A percentile compares a stretch with the other conserved stretches of the same genome.
These are phyloP conservation scores for Ceratocystis papillata DNA, from an alignment of 2,329 filamentous ascomycete species.

Conservation along the genomic window DNA sequence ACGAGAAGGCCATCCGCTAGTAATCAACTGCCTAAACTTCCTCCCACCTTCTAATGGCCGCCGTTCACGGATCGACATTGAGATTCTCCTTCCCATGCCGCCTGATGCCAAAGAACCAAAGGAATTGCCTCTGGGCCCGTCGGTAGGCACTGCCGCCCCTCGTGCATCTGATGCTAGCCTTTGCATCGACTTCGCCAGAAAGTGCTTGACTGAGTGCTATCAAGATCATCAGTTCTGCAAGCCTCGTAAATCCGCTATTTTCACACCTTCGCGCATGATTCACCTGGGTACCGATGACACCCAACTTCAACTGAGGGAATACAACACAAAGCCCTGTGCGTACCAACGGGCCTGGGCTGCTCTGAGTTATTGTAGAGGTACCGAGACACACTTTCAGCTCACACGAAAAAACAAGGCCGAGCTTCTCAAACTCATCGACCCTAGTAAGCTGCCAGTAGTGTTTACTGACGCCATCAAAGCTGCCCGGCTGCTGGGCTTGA, in stretches of 20 bases:
- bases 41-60: constrained; percentile 19
- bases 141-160: constrained; percentile 22
- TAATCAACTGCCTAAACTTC: constrained; percentile 24
- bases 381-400: constrained; percentile 13
- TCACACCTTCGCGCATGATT: constrained; percentile 21
- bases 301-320: constrained; percentile 20
- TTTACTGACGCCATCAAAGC: constrained; percentile 30
- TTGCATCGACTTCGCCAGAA: constrained; percentile 14
- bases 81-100: constrained; percentile 21
- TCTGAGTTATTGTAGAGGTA: constrained; percentile 25
- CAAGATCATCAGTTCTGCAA: constrained; percentile 22
- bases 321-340: constrained; percentile 15
- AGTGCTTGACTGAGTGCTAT: constrained; percentile 21
- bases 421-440: constrained; percentile 19
- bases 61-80: constrained; percentile 22
- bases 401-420: constrained; percentile 18
- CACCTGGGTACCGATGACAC: constrained; percentile 16
- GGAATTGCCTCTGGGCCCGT: constrained; percentile 18
- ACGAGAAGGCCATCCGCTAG: constrained; percentile 21
- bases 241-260: constrained; percentile 12
- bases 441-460: constrained; percentile 24
- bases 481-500: constrained; percentile 26
- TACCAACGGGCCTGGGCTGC: constrained; percentile 23
- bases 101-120: constrained; percentile 18
- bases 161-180: constrained; percentile 22